Base-by-base conservation (phyloP, 2,329 filamentous ascomycete genomes). In the Canariomyces notabilis region DNA sequence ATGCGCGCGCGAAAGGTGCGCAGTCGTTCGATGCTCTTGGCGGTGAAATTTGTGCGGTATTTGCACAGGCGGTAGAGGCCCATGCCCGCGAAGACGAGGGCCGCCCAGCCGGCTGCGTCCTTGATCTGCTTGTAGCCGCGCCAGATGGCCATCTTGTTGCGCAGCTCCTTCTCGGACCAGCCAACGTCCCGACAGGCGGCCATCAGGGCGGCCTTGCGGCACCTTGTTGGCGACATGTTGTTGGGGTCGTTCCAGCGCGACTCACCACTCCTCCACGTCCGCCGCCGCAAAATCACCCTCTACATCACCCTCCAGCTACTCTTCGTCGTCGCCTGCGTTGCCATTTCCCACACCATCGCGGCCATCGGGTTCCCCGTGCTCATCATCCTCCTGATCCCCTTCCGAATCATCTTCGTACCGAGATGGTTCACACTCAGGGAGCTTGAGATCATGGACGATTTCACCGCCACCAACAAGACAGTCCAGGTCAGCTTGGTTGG, bases 61-160 rank as follows among this genome's bases (percentile, higher is more conserved):
- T 80, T 80, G 70, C 76, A 80, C 59, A 79, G 77, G 6, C 76
- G 68, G 58, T 80, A 80, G 12, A 80, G 70, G 2, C 77, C 76
- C 62, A 75, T 74, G 26, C 77, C 75, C 4, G 76, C 71, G 52
- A 80, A 80, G 2, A 79, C 70, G 3, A 80, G 65, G 9, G 73
- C 68, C 2, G 69, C 71, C 75, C 75, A 80, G 3, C 76, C 77
- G 3, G 73, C 76, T 15, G 70, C 68, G 41, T 77, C 71, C 59
- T 77, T 75, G 54, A 80, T 78, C 57, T 79, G 75, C 51, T 76
- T 72, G 57, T 80, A 80, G 9, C 77, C 76, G 42, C 74, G 70
- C 77, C 77, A 80, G 46, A 80, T 56, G 9, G 62, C 61, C 62
- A 63, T 64, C 49, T 62, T 65, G 52, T 80, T 80, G 49, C 33